These are phyloP conservation scores for Podospora didyma DNA, from an alignment of 495 filamentous ascomycete genomes.

Conservation along the genomic window DNA sequence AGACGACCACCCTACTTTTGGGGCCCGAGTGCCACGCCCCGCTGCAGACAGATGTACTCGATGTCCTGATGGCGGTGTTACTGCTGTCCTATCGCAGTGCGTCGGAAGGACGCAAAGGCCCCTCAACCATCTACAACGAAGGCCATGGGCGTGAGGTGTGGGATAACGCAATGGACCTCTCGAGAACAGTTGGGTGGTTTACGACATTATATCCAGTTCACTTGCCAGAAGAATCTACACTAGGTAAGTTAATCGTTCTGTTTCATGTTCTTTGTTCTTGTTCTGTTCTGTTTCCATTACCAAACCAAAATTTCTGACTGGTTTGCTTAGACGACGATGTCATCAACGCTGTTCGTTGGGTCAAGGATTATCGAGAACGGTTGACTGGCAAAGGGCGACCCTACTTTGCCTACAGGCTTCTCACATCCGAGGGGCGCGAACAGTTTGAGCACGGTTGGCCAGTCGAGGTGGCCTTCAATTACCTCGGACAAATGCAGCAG, in stretches of 20 bases:
- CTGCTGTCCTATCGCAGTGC: slow-evolving; percentile 47
- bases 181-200: slow-evolving; percentile 31
- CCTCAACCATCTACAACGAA: slow-evolving; percentile 42
- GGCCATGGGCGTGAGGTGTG: slow-evolving; percentile 30
- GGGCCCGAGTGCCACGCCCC: slow-evolving; percentile 40
- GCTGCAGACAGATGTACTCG: slow-evolving; percentile 48
- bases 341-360: slow-evolving; percentile 19
- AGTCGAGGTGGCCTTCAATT: slow-evolving; percentile 61
- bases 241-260: slow-evolving; percentile 10
- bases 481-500: slow-evolving; percentile 41
- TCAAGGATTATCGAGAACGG: slow-evolving; percentile 23
- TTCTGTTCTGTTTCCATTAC: too few relatives aligned
- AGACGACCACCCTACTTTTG: slow-evolving; percentile 40
- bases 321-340: slow-evolving; percentile 15
- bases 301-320: too few relatives aligned
- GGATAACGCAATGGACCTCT: slow-evolving; percentile 18
- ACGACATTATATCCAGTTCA: slow-evolving; percentile 33
- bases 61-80: slow-evolving; percentile 50
- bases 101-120: slow-evolving; percentile 13
- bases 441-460: slow-evolving; percentile 40
- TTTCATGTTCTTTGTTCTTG: too few relatives aligned
- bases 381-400: slow-evolving; percentile 30
- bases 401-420: slow-evolving; percentile 32
- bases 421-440: slow-evolving; percentile 35
- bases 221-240: slow-evolving; percentile 18